Percentiles rank a stretch among this genome's conserved stretches.
Evolutionary conservation across 441 rosid species (phyloP).

Genomic region (Bocquillonia castaneifolia): DNA sequence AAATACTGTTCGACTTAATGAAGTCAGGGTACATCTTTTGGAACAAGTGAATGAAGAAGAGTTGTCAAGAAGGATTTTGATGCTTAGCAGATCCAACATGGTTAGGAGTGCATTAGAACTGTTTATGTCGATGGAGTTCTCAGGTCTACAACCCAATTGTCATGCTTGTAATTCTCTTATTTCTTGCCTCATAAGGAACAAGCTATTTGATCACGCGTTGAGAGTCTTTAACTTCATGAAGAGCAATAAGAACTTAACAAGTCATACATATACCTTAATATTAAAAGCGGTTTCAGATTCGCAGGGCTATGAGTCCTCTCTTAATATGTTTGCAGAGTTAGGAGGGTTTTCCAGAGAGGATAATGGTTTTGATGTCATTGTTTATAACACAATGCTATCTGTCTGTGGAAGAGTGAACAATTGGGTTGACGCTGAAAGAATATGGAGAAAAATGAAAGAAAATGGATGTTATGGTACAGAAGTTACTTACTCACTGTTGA

Average conservation of each 20-base stretch:
- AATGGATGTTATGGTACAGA: conserved; percentile 50
- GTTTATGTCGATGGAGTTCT: conserved; percentile 54
- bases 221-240: conserved; percentile 52
- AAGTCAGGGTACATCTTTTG: conserved; percentile 39
- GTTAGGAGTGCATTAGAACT: conserved; percentile 62
- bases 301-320: conserved; percentile 51
- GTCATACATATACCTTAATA: conserved; percentile 63
- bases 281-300: conserved; percentile 52
- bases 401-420: conserved; percentile 53
- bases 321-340: conserved; percentile 46
- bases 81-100: conserved; percentile 72
- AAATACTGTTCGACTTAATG: conserved; percentile 11
- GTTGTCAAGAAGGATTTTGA: conserved; percentile 61
- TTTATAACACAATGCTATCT: conserved; percentile 73
- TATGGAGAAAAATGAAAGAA: conserved; percentile 58
- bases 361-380: conserved; percentile 49
- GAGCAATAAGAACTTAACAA: conserved; percentile 40
- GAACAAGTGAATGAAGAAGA: conserved; percentile 61
- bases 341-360: conserved; percentile 36
- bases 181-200: conserved; percentile 57
- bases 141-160: conserved; percentile 41
- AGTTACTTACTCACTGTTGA: conserved; percentile 54
- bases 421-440: conserved; percentile 49
- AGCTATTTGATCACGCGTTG: conserved; percentile 40
- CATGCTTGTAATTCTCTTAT: conserved; percentile 75